Conservation (phyloP, 192 early-diverging fungal species). For the Coemansia sp. region DNA sequence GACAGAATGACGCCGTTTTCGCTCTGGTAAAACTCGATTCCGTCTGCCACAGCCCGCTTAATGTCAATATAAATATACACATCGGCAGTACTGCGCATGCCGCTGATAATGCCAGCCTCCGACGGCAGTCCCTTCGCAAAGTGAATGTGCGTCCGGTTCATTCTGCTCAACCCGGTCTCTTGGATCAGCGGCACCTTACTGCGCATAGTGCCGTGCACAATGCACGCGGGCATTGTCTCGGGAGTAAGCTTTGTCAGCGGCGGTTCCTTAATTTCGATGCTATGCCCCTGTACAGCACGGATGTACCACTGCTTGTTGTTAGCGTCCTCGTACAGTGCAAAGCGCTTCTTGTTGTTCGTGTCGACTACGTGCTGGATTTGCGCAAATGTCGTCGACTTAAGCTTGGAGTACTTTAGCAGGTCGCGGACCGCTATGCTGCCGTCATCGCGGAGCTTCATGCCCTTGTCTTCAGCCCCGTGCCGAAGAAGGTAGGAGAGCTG, state of each 20-base stretch:
- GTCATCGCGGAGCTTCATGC: conserved; percentile 66
- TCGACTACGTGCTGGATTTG: conserved; percentile 68
- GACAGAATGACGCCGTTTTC: conserved; percentile 79
- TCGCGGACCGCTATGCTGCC: conserved; percentile 71
- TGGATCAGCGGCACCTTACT: conserved; percentile 37
- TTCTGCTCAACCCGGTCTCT: conserved; percentile 62
- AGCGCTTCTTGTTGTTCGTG: conserved; percentile 83
- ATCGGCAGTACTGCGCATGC: conserved; percentile 66
- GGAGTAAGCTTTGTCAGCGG: conserved; percentile 29
- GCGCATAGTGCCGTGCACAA: conserved; percentile 36
- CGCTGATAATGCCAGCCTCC: conserved; percentile 69
- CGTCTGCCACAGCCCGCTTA: conserved; percentile 64
- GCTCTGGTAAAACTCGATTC: conserved; percentile 74
- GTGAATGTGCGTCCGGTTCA: conserved; percentile 90
- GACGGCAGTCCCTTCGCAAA: conserved; percentile 70
- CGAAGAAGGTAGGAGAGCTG: conserved; percentile 77
- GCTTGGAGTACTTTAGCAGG: conserved; percentile 58
- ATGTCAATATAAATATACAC: conserved; percentile 82
- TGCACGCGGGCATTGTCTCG: conserved; percentile 19
- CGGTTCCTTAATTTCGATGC: conserved; percentile 44
- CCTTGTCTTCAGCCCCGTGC: conserved; percentile 77
- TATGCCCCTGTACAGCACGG: conserved; percentile 87
- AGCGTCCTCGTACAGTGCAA: conserved; percentile 50
- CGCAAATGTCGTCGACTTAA: conserved; percentile 58
- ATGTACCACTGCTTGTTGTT: conserved; percentile 57